Conservation (phyloP, 371 early-diverging fungal species). For the Mucor piriformis region DNA sequence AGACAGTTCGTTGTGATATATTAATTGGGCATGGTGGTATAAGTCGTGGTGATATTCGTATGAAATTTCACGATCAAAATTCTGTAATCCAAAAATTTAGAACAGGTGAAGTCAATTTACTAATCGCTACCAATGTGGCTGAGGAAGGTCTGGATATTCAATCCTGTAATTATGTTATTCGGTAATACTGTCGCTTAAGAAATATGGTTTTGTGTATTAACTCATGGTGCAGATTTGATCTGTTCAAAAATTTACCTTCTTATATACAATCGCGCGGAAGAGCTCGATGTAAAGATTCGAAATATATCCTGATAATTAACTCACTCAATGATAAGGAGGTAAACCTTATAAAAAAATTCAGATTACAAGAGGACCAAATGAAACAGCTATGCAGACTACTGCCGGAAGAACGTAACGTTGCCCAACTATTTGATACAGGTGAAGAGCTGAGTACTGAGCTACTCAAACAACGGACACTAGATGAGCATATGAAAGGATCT, state of each 20-base stretch:
- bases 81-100: conserved; percentile 70
- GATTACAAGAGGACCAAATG: conserved; percentile 56
- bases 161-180: conserved; percentile 91
- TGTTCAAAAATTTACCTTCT: conserved; percentile 67
- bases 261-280: conserved; percentile 94
- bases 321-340: conserved; percentile 45
- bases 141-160: conserved; percentile 98
- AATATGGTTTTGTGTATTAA: background rate
- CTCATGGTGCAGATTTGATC: conserved; percentile 68
- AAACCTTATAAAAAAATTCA: conserved; percentile 40
- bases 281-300: conserved; percentile 74
- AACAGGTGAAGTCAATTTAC: conserved; percentile 67
- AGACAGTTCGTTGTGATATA: conserved; percentile 50
- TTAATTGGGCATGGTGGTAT: conserved; percentile 73
- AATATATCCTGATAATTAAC: conserved; percentile 76
- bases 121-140: conserved; percentile 94
- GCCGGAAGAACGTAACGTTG: conserved; percentile 52
- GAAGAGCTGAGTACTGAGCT: conserved; percentile 23
- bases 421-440: conserved; percentile 11
- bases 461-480: conserved; percentile 24
- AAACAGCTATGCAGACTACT: conserved; percentile 48
- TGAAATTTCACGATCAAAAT: conserved; percentile 68
- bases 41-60: conserved; percentile 55
- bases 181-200: background rate
- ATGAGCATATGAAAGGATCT: conserved; percentile 25